Conservation (phyloP, 495 filamentous ascomycete genomes). For the Zalerion maritima region DNA sequence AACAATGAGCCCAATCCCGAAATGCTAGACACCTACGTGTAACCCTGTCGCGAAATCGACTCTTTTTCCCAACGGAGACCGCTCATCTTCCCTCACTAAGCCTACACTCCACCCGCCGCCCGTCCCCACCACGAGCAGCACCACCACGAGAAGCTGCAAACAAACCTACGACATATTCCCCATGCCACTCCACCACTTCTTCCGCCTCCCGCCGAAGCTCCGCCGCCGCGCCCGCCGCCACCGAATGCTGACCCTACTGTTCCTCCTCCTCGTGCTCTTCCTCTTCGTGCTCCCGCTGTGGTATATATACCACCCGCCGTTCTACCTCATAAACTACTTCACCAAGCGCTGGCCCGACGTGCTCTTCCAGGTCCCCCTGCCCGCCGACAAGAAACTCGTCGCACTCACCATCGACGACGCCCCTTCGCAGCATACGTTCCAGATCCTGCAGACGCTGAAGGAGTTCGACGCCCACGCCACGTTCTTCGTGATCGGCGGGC, state of each 20-base stretch:
- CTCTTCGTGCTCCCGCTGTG: slow-evolving; percentile 40
- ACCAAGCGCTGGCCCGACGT: slow-evolving; percentile 59
- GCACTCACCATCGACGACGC: slow-evolving; percentile 79
- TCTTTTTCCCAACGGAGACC: no score
- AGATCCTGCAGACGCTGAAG: slow-evolving; percentile 51
- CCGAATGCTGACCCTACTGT: slow-evolving; percentile 39
- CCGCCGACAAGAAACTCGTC: slow-evolving; percentile 41
- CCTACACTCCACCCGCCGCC: no score
- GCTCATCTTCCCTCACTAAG: slow-evolving; percentile 27
- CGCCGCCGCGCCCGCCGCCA: slow-evolving; percentile 39
- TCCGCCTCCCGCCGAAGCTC: slow-evolving; percentile 34
- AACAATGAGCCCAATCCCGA: no score
- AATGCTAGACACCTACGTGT: no score
- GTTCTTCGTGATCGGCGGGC: slow-evolving; percentile 67
- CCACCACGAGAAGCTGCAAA: no score
- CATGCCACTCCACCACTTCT: slow-evolving; percentile 26
- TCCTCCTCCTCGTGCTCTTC: slow-evolving; percentile 28
- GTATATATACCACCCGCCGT: slow-evolving; percentile 62
- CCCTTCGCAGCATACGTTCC: slow-evolving; percentile 55
- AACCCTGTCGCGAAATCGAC: no score
- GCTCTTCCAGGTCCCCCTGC: slow-evolving; percentile 48
- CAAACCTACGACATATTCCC: no score
- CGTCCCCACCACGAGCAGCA: no score
- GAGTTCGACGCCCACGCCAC: slow-evolving; percentile 47
- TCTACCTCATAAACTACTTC: slow-evolving; percentile 48